Base-by-base conservation (phyloP, 1,284 basidiomycete species). In the Rhodotorula mucilaginosa region DNA sequence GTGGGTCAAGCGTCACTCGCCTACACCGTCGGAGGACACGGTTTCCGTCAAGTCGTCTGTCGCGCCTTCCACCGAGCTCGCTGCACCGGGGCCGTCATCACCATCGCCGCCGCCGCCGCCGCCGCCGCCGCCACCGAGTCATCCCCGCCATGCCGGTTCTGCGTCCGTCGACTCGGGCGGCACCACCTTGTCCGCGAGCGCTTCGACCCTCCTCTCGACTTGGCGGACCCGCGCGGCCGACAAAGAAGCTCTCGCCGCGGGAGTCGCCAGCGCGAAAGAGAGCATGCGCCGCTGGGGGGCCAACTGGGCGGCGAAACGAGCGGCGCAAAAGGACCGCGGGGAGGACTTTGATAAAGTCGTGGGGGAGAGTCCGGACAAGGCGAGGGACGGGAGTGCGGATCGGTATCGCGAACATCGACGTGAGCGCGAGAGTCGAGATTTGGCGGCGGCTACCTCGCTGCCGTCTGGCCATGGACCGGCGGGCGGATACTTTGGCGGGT, bases 221-320 rank as follows among this genome's bases (percentile, higher is more conserved):
- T 87, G 90, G 31, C 88, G 88, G 57, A 86, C 89, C 0, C 57
- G 56, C 7, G 64, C 56, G 7, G 21, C 44, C 23, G 66, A 67
- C 80, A 93, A 92, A 79, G 88, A 92, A 79, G 90, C 90, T 2
- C 56, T 80, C 54, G 73, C 77, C 13, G 75, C 76, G 12, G 88
- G 82, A 56, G 82, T 82, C 58, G 79, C 74, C 23, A 80, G 81
- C 48, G 92, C 92, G 5, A 90, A 89, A 80, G 92, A 94, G 79
- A 86, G 89, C 19, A 88, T 94, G 84, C 88, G 88, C 67, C 93
- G 93, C 80, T 94, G 92, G 91, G 88, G 92, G 29, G 88, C 88
- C 26, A 91, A 88, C 74, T 93, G 82, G 78, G 80, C 81, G 8
- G 81, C 81, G 12, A 82, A 82, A 51, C 26, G 64, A 5, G 48